Base-by-base conservation (phyloP, 768 basidiomycete genomes). In the Lyophyllum shimeji region DNA sequence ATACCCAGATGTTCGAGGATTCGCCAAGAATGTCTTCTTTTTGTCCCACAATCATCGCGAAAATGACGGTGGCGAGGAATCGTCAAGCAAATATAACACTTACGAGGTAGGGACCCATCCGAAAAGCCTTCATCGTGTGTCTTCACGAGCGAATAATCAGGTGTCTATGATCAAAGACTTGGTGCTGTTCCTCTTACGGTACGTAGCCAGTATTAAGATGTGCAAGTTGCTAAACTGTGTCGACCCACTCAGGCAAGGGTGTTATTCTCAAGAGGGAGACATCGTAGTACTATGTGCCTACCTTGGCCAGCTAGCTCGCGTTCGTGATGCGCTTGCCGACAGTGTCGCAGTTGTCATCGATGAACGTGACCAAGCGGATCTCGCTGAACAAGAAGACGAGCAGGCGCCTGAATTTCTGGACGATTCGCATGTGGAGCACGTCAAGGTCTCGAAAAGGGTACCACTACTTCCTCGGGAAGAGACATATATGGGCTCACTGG, bases 1-100 rank as follows among this genome's bases (percentile, higher is more conserved):
- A 0, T 86, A 87, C 65, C 81, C 81, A 0, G 65, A 73, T 12
- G 84, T 91, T 8, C 76, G 79, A 21, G 90, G 90, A 0, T 75
- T 91, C 66, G 62, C 70, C 4, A 81, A 82, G 56, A 82, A 89
- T 55, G 71, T 90, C 0, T 89, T 82, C 66, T 92, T 92, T 70
- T 61, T 90, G 50, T 76, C 78, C 8, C 90, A 92, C 57, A 69
- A 65, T 3, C 76, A 90, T 62, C 68, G 65, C 45, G 90, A 93
- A 66, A 82, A 82, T 29, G 81, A 76, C 3, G 81, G 80, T 1
- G 70, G 60, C 7, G 84, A 86, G 6, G 86, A 90, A n/a, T 81
- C 83, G 0, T 75, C 76, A 0, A 86, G 84, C 50, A 90, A 86
- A 58, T 82, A 73, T 65, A 91, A 91, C 63, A 70, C 63, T 2